These are phyloP conservation scores for Cryptococcus deneoformans DNA, from an alignment of 1,284 basidiomycete species.

Conservation along the genomic window DNA sequence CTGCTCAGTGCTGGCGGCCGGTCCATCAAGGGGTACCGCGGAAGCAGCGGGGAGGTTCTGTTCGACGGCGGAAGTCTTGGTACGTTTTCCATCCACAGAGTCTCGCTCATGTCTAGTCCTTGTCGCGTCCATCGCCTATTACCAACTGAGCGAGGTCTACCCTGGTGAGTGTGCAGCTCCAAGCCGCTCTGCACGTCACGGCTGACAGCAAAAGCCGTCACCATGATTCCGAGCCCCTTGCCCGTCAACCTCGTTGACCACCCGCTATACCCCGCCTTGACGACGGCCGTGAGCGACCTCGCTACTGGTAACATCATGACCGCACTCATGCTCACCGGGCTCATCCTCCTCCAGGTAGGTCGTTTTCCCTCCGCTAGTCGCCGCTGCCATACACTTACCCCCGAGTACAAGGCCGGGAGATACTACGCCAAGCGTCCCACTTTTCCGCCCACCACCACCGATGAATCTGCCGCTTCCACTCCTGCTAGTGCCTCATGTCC, in stretches of 20 bases:
- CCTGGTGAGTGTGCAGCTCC: constrained; percentile 27
- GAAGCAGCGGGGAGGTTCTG: constrained; percentile 39
- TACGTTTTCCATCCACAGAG: constrained; percentile 14
- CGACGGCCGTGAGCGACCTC: constrained; percentile 37
- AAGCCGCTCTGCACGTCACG: not conserved
- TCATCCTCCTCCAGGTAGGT: constrained; percentile 45
- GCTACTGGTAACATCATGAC: constrained; percentile 47
- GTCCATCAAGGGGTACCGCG: constrained; percentile 30
- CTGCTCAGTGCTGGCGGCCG: constrained; percentile 29
- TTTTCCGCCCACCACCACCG: constrained; percentile 10
- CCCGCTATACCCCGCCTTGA: constrained; percentile 32
- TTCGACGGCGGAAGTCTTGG: constrained; percentile 45
- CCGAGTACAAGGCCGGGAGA: constrained; percentile 31
- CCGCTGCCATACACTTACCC: not conserved
- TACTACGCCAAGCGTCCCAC: constrained; percentile 35
- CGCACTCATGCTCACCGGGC: constrained; percentile 46
- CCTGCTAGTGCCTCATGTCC: constrained; percentile 4
- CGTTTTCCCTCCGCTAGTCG: not conserved
- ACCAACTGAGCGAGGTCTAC: constrained; percentile 38
- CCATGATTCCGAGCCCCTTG: constrained; percentile 30
- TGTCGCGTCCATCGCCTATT: constrained; percentile 40
- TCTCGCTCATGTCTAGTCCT: constrained; percentile 24
- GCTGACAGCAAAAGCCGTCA: constrained; percentile 27
- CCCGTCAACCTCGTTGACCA: constrained; percentile 26
- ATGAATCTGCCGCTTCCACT: constrained; percentile 6